Percentiles rank a stretch among this genome's conserved stretches.
These are phyloP conservation scores for Datura wrightii DNA, from an alignment of 257 asterid species.

Conservation along the genomic window DNA sequence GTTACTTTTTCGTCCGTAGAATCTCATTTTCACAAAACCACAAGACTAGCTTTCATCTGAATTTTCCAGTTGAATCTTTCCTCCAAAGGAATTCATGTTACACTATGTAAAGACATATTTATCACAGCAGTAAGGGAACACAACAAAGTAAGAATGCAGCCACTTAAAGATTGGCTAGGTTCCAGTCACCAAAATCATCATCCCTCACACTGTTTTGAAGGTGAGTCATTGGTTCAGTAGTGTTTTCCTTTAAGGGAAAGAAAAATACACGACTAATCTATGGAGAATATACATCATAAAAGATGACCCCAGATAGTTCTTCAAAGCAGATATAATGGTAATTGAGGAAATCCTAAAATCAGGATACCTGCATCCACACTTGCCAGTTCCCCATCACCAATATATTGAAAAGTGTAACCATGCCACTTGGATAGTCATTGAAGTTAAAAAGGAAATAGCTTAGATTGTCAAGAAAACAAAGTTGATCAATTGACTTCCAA, in stretches of 20 bases:
- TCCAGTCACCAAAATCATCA: not conserved
- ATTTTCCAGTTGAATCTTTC: slow-evolving; percentile 9
- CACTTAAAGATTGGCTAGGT: not conserved
- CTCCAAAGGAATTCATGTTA: not conserved
- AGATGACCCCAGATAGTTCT: not conserved
- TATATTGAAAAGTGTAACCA: slow-evolving; percentile 95
- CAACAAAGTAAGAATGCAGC: not conserved
- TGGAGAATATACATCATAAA: slow-evolving; percentile 6
- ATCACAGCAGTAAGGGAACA: not conserved
- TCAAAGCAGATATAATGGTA: slow-evolving; percentile 2
- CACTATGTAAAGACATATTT: not conserved
- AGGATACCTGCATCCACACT: slow-evolving; percentile 89
- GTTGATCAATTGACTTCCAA: not conserved
- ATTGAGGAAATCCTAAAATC: slow-evolving; percentile 25
- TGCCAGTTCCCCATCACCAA: slow-evolving; percentile 99
- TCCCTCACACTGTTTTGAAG: not conserved
- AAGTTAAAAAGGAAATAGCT: slow-evolving; percentile 98
- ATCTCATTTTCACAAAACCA: slow-evolving; percentile 15
- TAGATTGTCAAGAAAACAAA: slow-evolving; percentile 41
- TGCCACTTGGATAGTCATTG: slow-evolving; percentile 97
- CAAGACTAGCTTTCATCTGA: slow-evolving; percentile 21
- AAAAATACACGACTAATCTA: not conserved
- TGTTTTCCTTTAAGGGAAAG: not conserved
- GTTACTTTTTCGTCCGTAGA: not conserved
- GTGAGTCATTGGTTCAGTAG: not conserved